Conservation (phyloP, 1,139 yeast species). For the Oligophagozyma castellii region DNA sequence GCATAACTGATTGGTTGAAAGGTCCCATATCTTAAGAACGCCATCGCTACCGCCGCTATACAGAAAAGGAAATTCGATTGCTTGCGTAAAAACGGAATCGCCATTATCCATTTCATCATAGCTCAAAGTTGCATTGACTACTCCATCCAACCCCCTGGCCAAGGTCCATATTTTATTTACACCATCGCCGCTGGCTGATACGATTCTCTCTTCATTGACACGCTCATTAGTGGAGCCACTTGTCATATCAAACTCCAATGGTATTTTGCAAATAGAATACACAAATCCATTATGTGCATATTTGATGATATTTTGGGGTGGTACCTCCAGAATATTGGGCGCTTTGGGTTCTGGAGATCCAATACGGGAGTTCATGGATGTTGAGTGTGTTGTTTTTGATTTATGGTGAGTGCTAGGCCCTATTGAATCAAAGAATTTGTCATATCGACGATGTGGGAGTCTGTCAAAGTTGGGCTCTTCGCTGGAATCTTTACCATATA, state of each 20-base stretch:
- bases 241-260: slow-evolving; percentile 5
- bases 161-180: slow-evolving; percentile 61
- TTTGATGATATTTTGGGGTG: slow-evolving; percentile 46
- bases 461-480: slow-evolving; percentile 12
- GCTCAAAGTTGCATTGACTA: slow-evolving; percentile 9
- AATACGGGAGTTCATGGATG: background rate
- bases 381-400: slow-evolving; percentile 1
- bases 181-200: slow-evolving; percentile 89
- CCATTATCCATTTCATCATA: slow-evolving; percentile 41
- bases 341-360: background rate
- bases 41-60: slow-evolving; percentile 75
- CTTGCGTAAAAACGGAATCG: slow-evolving; percentile 57
- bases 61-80: slow-evolving; percentile 46
- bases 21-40: slow-evolving; percentile 66
- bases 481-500: slow-evolving; percentile 7
- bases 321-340: slow-evolving; percentile 41
- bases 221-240: slow-evolving; percentile 2
- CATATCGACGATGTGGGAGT: slow-evolving; percentile 71
- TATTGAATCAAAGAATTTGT: slow-evolving; percentile 77
- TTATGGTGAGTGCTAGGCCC: slow-evolving; percentile 45
- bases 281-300: slow-evolving; percentile 92
- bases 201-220: slow-evolving; percentile 29
- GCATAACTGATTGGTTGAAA: slow-evolving; percentile 62
- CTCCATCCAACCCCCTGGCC: slow-evolving; percentile 5
- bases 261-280: slow-evolving; percentile 41